phyloP scores from a whole-genome alignment of 495 filamentous ascomycete species.

The Terfezia boudieri region DNA sequence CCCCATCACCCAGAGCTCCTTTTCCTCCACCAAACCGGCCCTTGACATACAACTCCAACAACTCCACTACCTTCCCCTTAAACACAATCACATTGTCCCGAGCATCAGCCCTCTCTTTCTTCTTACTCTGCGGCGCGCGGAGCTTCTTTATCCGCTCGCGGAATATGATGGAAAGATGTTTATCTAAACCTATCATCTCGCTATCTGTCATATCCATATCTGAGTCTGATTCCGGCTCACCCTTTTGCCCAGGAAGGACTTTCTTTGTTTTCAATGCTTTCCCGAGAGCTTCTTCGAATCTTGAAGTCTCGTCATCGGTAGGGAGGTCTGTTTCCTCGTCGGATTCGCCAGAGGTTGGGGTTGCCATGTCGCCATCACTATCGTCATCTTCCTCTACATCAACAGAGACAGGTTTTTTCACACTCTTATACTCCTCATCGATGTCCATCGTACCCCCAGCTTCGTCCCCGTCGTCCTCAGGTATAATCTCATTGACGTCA shows the following conservation, averaged over 20 bases:
- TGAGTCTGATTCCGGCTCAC: constrained; percentile 30
- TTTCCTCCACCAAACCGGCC: constrained; percentile 44
- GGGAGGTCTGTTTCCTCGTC: constrained; percentile 6
- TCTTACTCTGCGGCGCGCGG: constrained; percentile 33
- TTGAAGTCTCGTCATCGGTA: constrained; percentile 9
- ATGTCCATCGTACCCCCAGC: constrained; percentile 1
- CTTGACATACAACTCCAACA: constrained; percentile 69
- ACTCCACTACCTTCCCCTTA: constrained; percentile 78
- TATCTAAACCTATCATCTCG: constrained; percentile 81
- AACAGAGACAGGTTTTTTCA: neutral
- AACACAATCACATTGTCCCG: constrained; percentile 82
- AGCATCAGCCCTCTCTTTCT: constrained; percentile 63
- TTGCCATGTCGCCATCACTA: neutral
- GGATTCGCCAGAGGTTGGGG: neutral
- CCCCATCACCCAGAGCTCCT: constrained; percentile 23
- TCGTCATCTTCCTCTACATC: neutral
- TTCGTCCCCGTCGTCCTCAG: constrained; percentile 22
- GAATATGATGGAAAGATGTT: constrained; percentile 62
- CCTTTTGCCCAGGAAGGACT: constrained; percentile 31
- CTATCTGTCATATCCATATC: constrained; percentile 77
- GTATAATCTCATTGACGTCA: constrained; percentile 23
- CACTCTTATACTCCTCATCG: neutral
- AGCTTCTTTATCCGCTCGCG: constrained; percentile 35
- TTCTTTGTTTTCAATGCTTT: constrained; percentile 44
- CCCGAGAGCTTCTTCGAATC: constrained; percentile 57